These are phyloP conservation scores for Conidiobolus incongruus DNA, from an alignment of 371 early-diverging fungal genomes.

Conservation along the genomic window DNA sequence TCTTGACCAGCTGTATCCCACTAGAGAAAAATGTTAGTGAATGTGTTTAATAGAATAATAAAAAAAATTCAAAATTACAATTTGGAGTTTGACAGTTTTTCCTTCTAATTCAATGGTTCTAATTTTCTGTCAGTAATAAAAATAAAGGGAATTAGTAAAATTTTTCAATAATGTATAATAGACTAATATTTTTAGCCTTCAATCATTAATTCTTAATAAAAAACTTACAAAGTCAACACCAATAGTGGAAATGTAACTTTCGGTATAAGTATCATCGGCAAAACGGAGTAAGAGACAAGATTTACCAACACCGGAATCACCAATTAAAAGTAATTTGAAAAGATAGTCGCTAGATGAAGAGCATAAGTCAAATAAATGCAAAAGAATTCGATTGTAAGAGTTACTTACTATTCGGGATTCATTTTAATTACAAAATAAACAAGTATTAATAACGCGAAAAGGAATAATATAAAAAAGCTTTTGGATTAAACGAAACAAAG, in stretches of 20 bases:
- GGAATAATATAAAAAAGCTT: not conserved
- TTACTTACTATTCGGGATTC: conserved; percentile 11
- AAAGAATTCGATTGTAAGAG: not conserved
- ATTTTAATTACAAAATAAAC: conserved; percentile 1
- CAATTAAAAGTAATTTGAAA: conserved; percentile 97
- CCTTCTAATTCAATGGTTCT: conserved; percentile 96
- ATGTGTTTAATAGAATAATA: not conserved
- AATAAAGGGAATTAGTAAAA: not conserved
- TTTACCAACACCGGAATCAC: conserved; percentile 98
- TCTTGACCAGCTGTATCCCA: conserved; percentile 99
- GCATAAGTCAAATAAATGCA: not conserved
- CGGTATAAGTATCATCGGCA: conserved; percentile 96
- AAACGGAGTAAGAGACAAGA: conserved; percentile 94
- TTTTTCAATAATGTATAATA: not conserved
- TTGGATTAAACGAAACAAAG: not conserved
- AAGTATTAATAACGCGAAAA: not conserved
- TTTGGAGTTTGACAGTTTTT: conserved; percentile 96
- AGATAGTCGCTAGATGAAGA: conserved; percentile 62
- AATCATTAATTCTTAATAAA: not conserved
- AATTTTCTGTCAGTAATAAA: conserved; percentile 90
- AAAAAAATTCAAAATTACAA: conserved; percentile 26
- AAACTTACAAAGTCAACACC: conserved; percentile 84
- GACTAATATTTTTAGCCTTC: not conserved
- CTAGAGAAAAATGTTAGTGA: conserved; percentile 8
- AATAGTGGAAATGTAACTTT: conserved; percentile 96